A percentile compares a stretch with the other conserved stretches of the same genome.
These are phyloP conservation scores for Globisporangium spiculum DNA, from an alignment of 352 stramenopile genomes.

Conservation along the genomic window DNA sequence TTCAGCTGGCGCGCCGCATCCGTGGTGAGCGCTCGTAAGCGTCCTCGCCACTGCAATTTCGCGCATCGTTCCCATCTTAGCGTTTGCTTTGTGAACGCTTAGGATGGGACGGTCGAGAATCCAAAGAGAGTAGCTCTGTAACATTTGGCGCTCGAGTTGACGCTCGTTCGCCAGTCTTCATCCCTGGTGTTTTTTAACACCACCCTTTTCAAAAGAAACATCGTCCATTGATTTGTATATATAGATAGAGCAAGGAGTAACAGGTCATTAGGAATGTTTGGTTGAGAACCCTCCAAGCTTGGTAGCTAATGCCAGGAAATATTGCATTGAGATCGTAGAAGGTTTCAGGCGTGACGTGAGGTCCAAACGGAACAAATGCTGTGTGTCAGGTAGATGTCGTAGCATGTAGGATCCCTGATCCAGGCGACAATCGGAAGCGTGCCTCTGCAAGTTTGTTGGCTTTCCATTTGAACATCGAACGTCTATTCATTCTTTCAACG, in stretches of 20 bases:
- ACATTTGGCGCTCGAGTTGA: background rate
- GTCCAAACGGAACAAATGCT: no score
- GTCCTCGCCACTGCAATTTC: slow-evolving; percentile 64
- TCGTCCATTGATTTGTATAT: background rate
- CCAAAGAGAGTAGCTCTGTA: background rate
- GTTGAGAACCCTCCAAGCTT: no score
- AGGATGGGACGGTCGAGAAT: background rate
- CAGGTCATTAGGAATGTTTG: no score
- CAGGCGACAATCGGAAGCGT: no score
- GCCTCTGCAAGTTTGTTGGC: background rate
- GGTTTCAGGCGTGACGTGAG: no score
- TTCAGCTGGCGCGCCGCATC: slow-evolving; percentile 92
- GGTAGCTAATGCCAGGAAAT: no score
- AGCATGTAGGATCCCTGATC: no score
- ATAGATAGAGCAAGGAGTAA: no score
- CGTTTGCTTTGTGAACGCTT: background rate
- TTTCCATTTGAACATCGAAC: background rate
- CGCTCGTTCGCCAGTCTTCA: slow-evolving; percentile 17
- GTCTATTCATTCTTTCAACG: background rate
- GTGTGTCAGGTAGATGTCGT: no score
- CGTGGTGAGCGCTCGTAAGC: slow-evolving; percentile 85
- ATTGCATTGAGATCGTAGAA: no score
- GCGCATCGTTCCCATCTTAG: slow-evolving; percentile 19
- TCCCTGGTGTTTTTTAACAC: slow-evolving; percentile 85
- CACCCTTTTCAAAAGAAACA: slow-evolving; percentile 60